Evolutionary conservation across 441 rosid species (phyloP).

Genomic region (Codiaeum variegatum): DNA sequence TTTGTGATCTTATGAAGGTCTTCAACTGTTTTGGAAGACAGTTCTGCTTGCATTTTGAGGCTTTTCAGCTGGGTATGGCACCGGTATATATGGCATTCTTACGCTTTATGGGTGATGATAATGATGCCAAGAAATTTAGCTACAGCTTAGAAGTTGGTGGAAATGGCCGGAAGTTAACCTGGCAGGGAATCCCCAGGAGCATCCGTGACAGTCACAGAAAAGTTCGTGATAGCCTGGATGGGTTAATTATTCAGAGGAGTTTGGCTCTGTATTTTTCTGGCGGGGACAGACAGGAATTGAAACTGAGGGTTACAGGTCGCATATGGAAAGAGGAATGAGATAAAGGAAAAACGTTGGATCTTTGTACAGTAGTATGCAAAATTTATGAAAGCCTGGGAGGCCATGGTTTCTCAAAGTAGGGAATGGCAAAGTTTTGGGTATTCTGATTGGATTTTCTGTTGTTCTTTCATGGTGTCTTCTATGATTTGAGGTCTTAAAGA

Average conservation of each 20-base stretch:
- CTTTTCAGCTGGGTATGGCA: constrained; percentile 68
- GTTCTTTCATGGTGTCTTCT: constrained; percentile 15
- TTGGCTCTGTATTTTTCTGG: constrained; percentile 76
- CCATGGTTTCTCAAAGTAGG: constrained; percentile 15
- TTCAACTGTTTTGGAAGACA: constrained; percentile 72
- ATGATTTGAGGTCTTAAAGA: neutral
- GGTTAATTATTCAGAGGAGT: constrained; percentile 62
- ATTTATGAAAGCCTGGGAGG: constrained; percentile 3
- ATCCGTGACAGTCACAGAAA: constrained; percentile 66
- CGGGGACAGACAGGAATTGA: constrained; percentile 64
- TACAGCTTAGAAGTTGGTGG: constrained; percentile 80
- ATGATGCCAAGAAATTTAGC: constrained; percentile 61
- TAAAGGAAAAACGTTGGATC: constrained; percentile 2
- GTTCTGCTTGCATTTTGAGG: constrained; percentile 75
- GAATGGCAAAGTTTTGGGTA: constrained; percentile 19
- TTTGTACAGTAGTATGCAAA: constrained; percentile 35
- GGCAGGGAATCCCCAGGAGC: constrained; percentile 77
- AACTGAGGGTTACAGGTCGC: constrained; percentile 66
- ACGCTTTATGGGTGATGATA: constrained; percentile 78
- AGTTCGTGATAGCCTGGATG: constrained; percentile 72
- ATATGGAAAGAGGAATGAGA: constrained; percentile 67
- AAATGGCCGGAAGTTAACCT: constrained; percentile 55
- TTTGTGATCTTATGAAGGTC: constrained; percentile 36
- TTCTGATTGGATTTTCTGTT: constrained; percentile 12
- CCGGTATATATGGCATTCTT: constrained; percentile 73